Evolutionary conservation across 148 eudicot genomes (phyloP), one percentile per base, ranked within the genome.

Genomic region (Camellia sinensis): DNA sequence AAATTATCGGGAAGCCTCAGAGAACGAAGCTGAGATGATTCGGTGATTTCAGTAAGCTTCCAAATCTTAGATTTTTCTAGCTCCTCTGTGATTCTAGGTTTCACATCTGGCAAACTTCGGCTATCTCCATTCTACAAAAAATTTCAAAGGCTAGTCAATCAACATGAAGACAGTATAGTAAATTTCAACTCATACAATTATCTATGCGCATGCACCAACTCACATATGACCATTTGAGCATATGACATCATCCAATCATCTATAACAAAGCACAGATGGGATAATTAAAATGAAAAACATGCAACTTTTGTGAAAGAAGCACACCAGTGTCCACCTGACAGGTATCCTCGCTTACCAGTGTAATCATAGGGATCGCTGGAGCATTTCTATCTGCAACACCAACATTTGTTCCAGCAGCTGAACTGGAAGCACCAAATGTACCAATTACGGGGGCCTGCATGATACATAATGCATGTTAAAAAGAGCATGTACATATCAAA

Each of bases 1-100:
- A 83, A 75, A 66, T 71, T 82, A 83, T 92, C 93, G 57, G 93
- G 92, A 78, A 92, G 93, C 79, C 85, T 86, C 63, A 89, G 53
- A 46, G 89, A 81, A 73, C 83, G 88, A 63, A 84, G 85, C 62
- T 92, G 88, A 78, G 89, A 84, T 52, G 85, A 85, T 45, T 86
- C 89, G 17, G 41, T 86, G 37, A 90, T 80, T 78, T 90, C 93
- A 56, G 77, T 73, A 71, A 82, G 82, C 82, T 86, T 88, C 93
- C 93, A 90, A 73, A 86, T 70, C 66, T 59, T 85, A 13, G 86
- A 73, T 71, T 86, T 85, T 45, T 87, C 89, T 14, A 74, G 50
- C 53, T 87, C 93, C 22, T 87, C 90, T 13, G 64, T 4, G 67
- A 73, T 77, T 76, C 80, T 85, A 18, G 84, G 78, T 61, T 84